phyloP scores from a whole-genome alignment of 2,329 filamentous ascomycete species.

The Monosporascus cannonballus region DNA sequence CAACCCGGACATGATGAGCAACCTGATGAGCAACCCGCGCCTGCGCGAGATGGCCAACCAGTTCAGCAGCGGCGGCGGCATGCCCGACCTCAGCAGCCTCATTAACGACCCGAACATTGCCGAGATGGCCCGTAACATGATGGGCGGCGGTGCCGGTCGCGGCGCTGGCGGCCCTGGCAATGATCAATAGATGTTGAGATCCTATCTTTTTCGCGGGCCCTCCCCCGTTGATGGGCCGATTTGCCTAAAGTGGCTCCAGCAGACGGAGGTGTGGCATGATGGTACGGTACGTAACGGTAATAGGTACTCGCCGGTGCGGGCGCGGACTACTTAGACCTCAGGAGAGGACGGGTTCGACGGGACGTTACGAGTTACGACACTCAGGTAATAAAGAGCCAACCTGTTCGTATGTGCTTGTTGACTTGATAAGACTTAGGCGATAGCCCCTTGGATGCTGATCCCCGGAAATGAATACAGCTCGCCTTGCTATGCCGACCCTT shows the following conservation, averaged over 20 bases:
- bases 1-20: constrained; percentile 87
- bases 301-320: too few relatives aligned
- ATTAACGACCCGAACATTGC: constrained; percentile 92
- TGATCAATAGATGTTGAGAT: constrained; percentile 10
- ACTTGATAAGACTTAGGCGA: not conserved
- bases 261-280: too few relatives aligned
- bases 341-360: not conserved
- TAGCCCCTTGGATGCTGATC: not conserved
- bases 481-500: too few relatives aligned
- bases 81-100: constrained; percentile 78
- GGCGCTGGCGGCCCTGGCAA: constrained; percentile 11
- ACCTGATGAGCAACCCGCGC: constrained; percentile 90
- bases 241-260: too few relatives aligned
- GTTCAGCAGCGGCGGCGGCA: constrained; percentile 71
- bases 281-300: too few relatives aligned
- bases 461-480: too few relatives aligned
- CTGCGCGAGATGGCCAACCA: constrained; percentile 80
- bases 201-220: too few relatives aligned
- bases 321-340: too few relatives aligned
- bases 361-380: not conserved
- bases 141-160: constrained; percentile 24
- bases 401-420: too few relatives aligned
- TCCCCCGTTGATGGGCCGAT: too few relatives aligned
- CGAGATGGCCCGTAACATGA: constrained; percentile 58
- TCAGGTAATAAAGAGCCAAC: not conserved